Percentiles rank a stretch among this genome's conserved stretches.
phyloP scores from a whole-genome alignment of 768 basidiomycete species.

The Rhizopogon vesiculosus region DNA sequence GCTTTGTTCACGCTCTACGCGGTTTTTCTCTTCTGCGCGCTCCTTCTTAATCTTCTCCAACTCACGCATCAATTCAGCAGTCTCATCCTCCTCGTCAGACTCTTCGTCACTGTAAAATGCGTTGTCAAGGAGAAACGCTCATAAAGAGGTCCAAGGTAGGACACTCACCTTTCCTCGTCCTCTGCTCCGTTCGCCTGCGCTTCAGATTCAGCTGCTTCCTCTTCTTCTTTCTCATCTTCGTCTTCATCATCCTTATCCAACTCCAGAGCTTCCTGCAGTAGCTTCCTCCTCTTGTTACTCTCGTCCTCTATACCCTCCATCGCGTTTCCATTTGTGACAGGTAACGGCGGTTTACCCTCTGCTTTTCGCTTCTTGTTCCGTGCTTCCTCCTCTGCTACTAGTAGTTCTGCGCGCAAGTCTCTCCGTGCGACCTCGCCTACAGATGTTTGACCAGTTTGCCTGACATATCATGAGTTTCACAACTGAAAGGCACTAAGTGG shows the following conservation, averaged over 20 bases:
- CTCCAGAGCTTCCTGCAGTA: conserved; percentile 82
- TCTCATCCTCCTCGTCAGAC: conserved; percentile 80
- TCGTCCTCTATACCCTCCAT: conserved; percentile 47
- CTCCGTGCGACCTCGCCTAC: conserved; percentile 66
- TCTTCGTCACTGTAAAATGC: conserved; percentile 40
- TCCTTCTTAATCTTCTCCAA: conserved; percentile 99
- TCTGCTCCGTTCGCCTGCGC: conserved; percentile 37
- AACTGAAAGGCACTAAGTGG: not conserved
- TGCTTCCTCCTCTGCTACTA: conserved; percentile 84
- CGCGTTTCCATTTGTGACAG: conserved; percentile 31
- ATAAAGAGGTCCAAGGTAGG: not conserved
- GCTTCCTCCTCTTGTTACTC: conserved; percentile 75
- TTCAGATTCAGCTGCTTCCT: conserved; percentile 26
- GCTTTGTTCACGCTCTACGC: conserved; percentile 73
- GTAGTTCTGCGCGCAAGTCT: conserved; percentile 80
- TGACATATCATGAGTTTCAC: conserved; percentile 20
- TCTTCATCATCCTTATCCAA: conserved; percentile 89
- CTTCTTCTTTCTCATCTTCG: conserved; percentile 48
- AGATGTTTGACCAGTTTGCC: conserved; percentile 90
- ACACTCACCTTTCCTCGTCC: conserved; percentile 42
- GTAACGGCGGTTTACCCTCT: conserved; percentile 50
- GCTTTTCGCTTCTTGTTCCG: conserved; percentile 90
- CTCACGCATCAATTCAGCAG: conserved; percentile 90
- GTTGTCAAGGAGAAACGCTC: not conserved
- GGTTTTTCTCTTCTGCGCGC: conserved; percentile 87